These are phyloP conservation scores for Vigna unguiculata DNA, from an alignment of 306 rosid species.

Conservation along the genomic window DNA sequence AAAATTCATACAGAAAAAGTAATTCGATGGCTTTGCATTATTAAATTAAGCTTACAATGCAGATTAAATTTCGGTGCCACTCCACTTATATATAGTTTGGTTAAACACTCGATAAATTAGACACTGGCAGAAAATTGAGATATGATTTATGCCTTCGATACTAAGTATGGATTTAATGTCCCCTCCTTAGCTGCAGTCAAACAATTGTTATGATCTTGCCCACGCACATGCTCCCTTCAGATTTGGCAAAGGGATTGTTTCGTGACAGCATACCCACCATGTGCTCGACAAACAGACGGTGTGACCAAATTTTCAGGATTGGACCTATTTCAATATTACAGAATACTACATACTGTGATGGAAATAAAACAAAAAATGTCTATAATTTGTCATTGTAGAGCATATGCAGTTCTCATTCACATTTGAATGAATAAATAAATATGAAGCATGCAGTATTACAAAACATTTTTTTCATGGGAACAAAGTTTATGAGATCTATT, in stretches of 20 bases:
- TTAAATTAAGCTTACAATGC: not conserved
- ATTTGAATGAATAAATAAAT: not conserved
- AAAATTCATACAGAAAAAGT: not conserved
- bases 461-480: not conserved
- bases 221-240: conserved; percentile 45
- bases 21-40: not conserved
- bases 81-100: not conserved
- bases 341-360: conserved; percentile 8
- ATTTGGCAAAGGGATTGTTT: conserved; percentile 43
- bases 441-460: not conserved
- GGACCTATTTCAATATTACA: not conserved
- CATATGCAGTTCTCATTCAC: conserved; percentile 7
- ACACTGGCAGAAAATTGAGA: conserved; percentile 11
- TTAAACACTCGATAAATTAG: not conserved
- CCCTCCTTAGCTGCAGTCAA: conserved; percentile 16
- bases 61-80: conserved; percentile 13
- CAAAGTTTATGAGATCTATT: not conserved
- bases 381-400: conserved; percentile 18
- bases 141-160: not conserved
- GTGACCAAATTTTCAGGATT: conserved; percentile 22
- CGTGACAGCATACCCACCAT: conserved; percentile 38
- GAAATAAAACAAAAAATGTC: conserved; percentile 28
- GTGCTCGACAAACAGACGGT: conserved; percentile 43
- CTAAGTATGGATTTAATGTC: conserved; percentile 1
- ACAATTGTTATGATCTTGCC: not conserved